These are phyloP conservation scores for Jatropha multifida DNA, from an alignment of 441 rosid genomes.

Conservation along the genomic window DNA sequence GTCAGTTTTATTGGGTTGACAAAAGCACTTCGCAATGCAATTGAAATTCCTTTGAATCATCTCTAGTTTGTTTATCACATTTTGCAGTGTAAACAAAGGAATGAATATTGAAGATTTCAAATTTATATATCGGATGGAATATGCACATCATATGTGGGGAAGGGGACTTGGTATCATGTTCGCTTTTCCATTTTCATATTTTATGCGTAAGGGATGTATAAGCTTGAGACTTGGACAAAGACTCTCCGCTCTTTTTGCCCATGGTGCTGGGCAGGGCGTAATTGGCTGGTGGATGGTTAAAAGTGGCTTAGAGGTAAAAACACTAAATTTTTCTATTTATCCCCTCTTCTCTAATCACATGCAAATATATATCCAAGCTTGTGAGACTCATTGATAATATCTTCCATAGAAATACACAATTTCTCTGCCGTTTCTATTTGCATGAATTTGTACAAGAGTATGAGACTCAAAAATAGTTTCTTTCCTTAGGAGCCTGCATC, in stretches of 20 bases:
- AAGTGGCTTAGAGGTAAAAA: conserved; percentile 86
- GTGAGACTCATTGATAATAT: too few species aligned
- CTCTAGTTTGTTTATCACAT: background rate
- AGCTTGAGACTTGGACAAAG: conserved; percentile 72
- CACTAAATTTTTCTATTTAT: background rate
- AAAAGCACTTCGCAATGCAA: background rate
- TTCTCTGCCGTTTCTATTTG: background rate
- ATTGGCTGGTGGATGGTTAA: conserved; percentile 99
- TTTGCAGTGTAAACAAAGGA: conserved; percentile 80
- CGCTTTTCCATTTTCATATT: conserved; percentile 91
- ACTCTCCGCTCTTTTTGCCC: conserved; percentile 79
- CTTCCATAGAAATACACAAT: background rate
- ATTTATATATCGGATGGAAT: conserved; percentile 98
- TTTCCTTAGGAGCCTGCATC: conserved; percentile 74
- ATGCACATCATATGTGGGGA: conserved; percentile 98
- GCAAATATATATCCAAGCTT: too few species aligned
- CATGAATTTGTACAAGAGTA: background rate
- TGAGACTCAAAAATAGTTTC: conserved; percentile 15
- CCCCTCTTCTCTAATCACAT: background rate
- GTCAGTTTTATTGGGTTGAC: background rate
- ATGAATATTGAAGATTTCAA: conserved; percentile 92
- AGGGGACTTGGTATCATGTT: conserved; percentile 93
- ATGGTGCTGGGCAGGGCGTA: conserved; percentile 96
- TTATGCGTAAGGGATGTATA: conserved; percentile 83
- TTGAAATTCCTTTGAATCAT: background rate